Evolutionary conservation across 495 filamentous ascomycete species (phyloP).

Genomic region (Trichoderma reesei): DNA sequence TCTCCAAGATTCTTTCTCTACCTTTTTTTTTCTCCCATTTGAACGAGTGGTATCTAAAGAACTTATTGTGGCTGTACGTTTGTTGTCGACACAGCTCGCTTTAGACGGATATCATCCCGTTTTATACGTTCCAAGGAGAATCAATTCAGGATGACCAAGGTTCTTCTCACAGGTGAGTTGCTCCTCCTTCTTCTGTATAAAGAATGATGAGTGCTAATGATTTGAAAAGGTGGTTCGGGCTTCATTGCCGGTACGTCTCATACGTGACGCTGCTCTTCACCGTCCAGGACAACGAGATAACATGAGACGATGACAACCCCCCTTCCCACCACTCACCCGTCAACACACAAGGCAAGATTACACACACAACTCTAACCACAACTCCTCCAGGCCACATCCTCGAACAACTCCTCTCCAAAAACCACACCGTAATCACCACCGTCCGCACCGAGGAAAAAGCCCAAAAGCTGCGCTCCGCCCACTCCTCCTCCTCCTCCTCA

Average conservation of each 20-base stretch:
- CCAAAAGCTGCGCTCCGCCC: conserved; percentile 57
- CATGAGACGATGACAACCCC: too few relatives aligned
- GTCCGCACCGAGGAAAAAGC: conserved; percentile 77
- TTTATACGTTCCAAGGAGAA: background rate
- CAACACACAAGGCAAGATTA: background rate
- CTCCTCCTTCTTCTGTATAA: background rate
- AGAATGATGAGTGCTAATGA: conserved; percentile 1
- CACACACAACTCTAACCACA: background rate
- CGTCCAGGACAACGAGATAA: too few relatives aligned
- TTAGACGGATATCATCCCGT: too few relatives aligned
- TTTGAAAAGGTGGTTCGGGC: conserved; percentile 33
- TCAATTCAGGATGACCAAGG: conserved; percentile 42
- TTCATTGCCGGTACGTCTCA: conserved; percentile 39
- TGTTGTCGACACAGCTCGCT: background rate
- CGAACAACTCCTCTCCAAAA: conserved; percentile 57
- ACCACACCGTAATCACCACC: conserved; percentile 72
- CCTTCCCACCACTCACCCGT: too few relatives aligned
- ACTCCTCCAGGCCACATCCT: conserved; percentile 55
- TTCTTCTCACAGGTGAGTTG: conserved; percentile 47
- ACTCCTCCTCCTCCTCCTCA: conserved; percentile 38
- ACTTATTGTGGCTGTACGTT: background rate
- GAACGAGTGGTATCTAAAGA: background rate
- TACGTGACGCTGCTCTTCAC: background rate
- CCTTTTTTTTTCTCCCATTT: too few relatives aligned
- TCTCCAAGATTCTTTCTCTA: too few relatives aligned